Percentiles rank a stretch among this genome's conserved stretches.
phyloP scores from a whole-genome alignment of 306 rosid species.

The Cucurbita argyrosperma region DNA sequence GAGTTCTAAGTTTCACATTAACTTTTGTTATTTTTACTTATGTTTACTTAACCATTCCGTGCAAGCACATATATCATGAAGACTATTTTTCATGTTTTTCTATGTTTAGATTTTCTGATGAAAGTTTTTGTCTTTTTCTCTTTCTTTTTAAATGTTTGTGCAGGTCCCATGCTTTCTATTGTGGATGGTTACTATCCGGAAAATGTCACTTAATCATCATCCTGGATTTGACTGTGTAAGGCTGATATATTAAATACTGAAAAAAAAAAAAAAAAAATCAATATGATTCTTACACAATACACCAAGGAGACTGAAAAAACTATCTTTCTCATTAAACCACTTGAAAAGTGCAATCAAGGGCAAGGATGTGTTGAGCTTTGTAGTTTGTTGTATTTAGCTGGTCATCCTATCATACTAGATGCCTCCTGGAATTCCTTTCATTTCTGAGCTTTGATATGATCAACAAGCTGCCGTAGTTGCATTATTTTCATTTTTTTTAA shows the following conservation, averaged over 20 bases:
- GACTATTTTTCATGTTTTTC: neutral
- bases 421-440: neutral
- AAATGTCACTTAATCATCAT: slow-evolving; percentile 70
- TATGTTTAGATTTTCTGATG: neutral
- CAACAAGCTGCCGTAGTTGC: neutral
- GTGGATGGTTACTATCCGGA: slow-evolving; percentile 72
- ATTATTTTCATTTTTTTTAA: neutral
- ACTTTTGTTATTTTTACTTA: neutral
- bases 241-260: neutral
- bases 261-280: neutral
- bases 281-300: neutral
- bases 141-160: slow-evolving; percentile 7
- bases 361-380: neutral
- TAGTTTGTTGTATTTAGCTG: neutral
- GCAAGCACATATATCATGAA: neutral
- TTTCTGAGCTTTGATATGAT: neutral
- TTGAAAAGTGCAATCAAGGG: neutral
- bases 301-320: neutral
- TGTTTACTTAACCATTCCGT: neutral
- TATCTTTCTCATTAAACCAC: neutral
- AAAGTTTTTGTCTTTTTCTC: neutral
- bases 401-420: neutral
- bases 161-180: slow-evolving; percentile 83
- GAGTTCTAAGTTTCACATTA: neutral
- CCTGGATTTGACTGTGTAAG: slow-evolving; percentile 84